Evolutionary conservation across 2,329 filamentous ascomycete species (phyloP).

Genomic region (Sclerotinia spermophila): DNA sequence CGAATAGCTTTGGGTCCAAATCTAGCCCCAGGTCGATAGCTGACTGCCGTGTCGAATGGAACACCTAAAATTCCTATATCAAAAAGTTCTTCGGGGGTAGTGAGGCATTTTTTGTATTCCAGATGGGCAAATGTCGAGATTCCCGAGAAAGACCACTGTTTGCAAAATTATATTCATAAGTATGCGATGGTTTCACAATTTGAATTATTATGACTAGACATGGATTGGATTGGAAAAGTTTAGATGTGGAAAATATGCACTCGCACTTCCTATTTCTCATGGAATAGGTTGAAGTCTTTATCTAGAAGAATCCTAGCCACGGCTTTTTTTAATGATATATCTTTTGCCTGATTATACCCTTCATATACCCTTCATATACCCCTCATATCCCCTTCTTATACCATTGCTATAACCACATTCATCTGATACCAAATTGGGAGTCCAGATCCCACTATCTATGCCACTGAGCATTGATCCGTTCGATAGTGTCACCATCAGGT

Average conservation of each 20-base stretch:
- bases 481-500: not conserved
- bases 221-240: too few species aligned
- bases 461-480: not conserved
- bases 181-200: not conserved
- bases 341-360: too few species aligned
- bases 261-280: not conserved
- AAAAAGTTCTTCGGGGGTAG: conserved; percentile 54
- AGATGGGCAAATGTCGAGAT: conserved; percentile 74
- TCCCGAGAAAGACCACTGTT: conserved; percentile 64
- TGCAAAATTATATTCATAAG: not conserved
- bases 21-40: conserved; percentile 67
- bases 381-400: not conserved
- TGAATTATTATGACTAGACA: not conserved
- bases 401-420: not conserved
- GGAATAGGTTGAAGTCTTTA: not conserved
- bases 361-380: too few species aligned
- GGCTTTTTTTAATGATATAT: not conserved
- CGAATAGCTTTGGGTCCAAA: conserved; percentile 88
- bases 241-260: not conserved
- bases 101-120: conserved; percentile 64
- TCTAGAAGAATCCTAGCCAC: not conserved
- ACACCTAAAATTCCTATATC: conserved; percentile 71
- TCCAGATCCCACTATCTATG: not conserved
- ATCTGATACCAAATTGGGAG: not conserved
- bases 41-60: conserved; percentile 71